These are phyloP conservation scores for Kregervanrija pseudodelftensis DNA, from an alignment of 805 yeast species.

Conservation along the genomic window DNA sequence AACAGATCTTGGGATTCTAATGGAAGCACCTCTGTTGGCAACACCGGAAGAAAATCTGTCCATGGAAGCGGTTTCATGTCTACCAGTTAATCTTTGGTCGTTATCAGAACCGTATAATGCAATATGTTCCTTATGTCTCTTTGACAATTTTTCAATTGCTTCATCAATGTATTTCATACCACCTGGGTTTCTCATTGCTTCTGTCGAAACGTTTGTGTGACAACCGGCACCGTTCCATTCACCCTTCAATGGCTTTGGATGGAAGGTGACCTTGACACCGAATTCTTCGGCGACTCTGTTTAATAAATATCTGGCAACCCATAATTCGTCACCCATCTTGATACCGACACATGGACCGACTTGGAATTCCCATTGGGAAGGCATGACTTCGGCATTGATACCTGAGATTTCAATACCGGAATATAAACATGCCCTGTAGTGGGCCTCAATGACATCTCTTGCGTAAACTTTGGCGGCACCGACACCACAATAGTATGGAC, in stretches of 20 bases:
- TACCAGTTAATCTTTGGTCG: constrained; percentile 92
- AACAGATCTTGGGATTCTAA: constrained; percentile 98
- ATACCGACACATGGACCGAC: constrained; percentile 98
- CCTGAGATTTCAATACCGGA: constrained; percentile 90
- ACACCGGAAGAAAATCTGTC: constrained; percentile 91
- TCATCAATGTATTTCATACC: constrained; percentile 93
- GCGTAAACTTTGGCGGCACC: constrained; percentile 98
- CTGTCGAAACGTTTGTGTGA: constrained; percentile 97
- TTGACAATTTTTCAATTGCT: constrained; percentile 87
- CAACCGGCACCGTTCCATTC: constrained; percentile 99
- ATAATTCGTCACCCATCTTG: constrained; percentile 93
- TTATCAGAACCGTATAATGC: constrained; percentile 93
- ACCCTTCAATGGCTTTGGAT: constrained; percentile 98
- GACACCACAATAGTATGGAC: constrained; percentile 99
- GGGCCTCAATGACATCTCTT: constrained; percentile 97
- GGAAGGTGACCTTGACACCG: constrained; percentile 97
- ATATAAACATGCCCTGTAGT: constrained; percentile 94
- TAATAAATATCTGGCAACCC: constrained; percentile 91
- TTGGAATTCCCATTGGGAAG: constrained; percentile 99
- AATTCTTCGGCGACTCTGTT: constrained; percentile 97
- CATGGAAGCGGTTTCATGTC: constrained; percentile 97
- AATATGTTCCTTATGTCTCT: constrained; percentile 96
- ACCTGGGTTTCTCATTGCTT: constrained; percentile 85
- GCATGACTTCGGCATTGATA: constrained; percentile 99
- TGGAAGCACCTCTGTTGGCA: constrained; percentile 99